Evolutionary conservation across 306 rosid genomes (phyloP), one percentile per base, ranked within the genome.

Genomic region (Trifolium subterraneum): DNA sequence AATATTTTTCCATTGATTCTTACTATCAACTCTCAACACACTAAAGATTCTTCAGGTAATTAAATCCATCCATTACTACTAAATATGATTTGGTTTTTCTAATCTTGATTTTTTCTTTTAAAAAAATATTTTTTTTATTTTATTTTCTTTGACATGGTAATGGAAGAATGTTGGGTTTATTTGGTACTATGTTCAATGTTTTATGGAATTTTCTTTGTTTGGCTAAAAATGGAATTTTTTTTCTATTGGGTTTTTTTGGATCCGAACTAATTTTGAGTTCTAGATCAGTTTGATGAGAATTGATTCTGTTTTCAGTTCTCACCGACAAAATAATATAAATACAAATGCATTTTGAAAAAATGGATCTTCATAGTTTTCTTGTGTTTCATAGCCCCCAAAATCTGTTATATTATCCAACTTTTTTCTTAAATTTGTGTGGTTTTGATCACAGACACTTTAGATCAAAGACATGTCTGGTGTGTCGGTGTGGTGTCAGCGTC

Each of bases 11-110:
- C n/a, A n/a, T n/a, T n/a, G n/a, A n/a, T n/a, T n/a, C n/a, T n/a
- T n/a, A n/a, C n/a, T n/a, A n/a, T n/a, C n/a, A n/a, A n/a, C n/a
- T n/a, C n/a, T n/a, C n/a, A n/a, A n/a, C n/a, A n/a, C n/a, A n/a
- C n/a, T n/a, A n/a, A n/a, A n/a, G 41, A 64, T 68, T 88, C 89
- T 82, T 58, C 27, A 85, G 97, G 97, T 74, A 58, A 33, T 8
- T 69, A 51, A 36, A 25, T 9, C 64, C 44, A 44, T 4, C 48
- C 79, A 83, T 51, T 8, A 11, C 60, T 52, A 52, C 60, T 18
- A 19, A 19, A 3, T 18, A 52, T 52, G 7, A 19, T 52, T 52
- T 52, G 7, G 6, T 52, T 52, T 52, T 1, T 52, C 27, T 19
- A 52, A 52, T 51, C 7, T 18, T 51, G 12, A 7, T 8, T 8